These are phyloP conservation scores for Boletus edulis DNA, from an alignment of 768 basidiomycete genomes.

Conservation along the genomic window DNA sequence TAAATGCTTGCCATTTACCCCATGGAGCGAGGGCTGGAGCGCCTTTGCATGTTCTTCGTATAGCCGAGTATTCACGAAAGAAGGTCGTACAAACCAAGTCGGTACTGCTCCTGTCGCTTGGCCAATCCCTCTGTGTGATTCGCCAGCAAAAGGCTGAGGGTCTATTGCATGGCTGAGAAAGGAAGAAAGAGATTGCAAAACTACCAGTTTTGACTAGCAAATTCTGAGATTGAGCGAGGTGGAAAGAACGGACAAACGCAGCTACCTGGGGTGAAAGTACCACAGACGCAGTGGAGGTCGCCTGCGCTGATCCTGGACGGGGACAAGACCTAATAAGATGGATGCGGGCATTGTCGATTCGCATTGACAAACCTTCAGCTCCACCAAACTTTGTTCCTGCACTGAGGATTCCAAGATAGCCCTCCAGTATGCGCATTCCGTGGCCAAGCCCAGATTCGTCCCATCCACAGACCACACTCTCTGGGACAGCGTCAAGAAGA, in stretches of 20 bases:
- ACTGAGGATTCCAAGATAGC: conserved; percentile 77
- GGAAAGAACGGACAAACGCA: not conserved
- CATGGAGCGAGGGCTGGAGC: conserved; percentile 30
- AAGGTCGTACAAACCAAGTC: conserved; percentile 64
- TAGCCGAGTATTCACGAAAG: conserved; percentile 51
- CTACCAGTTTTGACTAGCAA: conserved; percentile 71
- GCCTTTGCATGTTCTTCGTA: conserved; percentile 53
- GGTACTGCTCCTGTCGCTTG: conserved; percentile 31
- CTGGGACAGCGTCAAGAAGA: conserved; percentile 68
- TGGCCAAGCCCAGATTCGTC: conserved; percentile 47
- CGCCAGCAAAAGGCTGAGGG: conserved; percentile 12
- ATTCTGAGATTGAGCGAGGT: conserved; percentile 3
- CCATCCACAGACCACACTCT: conserved; percentile 68
- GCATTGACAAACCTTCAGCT: conserved; percentile 42
- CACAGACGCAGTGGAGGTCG: conserved; percentile 64
- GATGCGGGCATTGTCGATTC: not conserved
- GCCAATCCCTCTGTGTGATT: conserved; percentile 10
- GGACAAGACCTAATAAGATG: not conserved
- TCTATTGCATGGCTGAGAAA: conserved; percentile 57
- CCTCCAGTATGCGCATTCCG: conserved; percentile 67
- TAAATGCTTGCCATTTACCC: conserved; percentile 17
- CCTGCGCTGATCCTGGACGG: conserved; percentile 30
- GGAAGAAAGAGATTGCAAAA: conserved; percentile 65
- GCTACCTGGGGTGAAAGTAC: conserved; percentile 60
- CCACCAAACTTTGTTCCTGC: conserved; percentile 63